phyloP scores from a whole-genome alignment of 2,329 filamentous ascomycete species.

The Cladosporium velox region DNA sequence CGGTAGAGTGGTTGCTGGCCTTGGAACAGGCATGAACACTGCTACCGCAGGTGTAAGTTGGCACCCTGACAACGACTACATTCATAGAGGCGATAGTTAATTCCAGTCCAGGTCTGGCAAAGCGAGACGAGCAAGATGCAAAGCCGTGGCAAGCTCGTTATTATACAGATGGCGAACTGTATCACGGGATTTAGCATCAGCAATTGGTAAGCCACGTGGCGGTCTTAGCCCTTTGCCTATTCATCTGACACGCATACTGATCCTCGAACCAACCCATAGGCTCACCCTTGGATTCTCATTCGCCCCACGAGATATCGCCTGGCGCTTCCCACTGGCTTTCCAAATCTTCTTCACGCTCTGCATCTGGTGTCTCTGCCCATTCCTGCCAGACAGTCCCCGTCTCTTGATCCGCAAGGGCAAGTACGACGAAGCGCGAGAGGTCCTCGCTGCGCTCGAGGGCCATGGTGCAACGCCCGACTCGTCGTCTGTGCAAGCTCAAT shows the following conservation, averaged over 20 bases:
- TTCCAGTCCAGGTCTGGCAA: slow-evolving; percentile 43
- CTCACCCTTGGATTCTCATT: slow-evolving; percentile 47
- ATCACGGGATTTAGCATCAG: slow-evolving; percentile 53
- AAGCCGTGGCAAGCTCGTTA: slow-evolving; percentile 52
- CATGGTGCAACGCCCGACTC: slow-evolving; percentile 46
- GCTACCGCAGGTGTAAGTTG: slow-evolving; percentile 45
- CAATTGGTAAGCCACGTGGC: slow-evolving; percentile 43
- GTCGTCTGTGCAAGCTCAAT: slow-evolving; percentile 46
- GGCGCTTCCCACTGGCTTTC: slow-evolving; percentile 57
- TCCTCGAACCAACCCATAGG: neutral
- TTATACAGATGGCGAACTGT: slow-evolving; percentile 54
- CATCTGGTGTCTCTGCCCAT: slow-evolving; percentile 39
- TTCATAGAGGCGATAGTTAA: neutral
- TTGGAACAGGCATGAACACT: slow-evolving; percentile 53
- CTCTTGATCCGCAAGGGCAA: slow-evolving; percentile 56
- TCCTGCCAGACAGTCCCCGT: slow-evolving; percentile 42
- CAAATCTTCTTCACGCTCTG: slow-evolving; percentile 57
- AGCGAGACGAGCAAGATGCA: slow-evolving; percentile 53
- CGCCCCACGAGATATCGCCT: slow-evolving; percentile 48
- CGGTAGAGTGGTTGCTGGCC: slow-evolving; percentile 48
- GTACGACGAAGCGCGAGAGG: slow-evolving; percentile 52
- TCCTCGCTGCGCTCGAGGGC: slow-evolving; percentile 49
- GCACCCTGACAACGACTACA: neutral
- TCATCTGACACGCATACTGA: slow-evolving; percentile 20
- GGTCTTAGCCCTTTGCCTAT: neutral